Evolutionary conservation across 192 early-diverging fungal species (phyloP).

Genomic region (Paraglomus occultum): DNA sequence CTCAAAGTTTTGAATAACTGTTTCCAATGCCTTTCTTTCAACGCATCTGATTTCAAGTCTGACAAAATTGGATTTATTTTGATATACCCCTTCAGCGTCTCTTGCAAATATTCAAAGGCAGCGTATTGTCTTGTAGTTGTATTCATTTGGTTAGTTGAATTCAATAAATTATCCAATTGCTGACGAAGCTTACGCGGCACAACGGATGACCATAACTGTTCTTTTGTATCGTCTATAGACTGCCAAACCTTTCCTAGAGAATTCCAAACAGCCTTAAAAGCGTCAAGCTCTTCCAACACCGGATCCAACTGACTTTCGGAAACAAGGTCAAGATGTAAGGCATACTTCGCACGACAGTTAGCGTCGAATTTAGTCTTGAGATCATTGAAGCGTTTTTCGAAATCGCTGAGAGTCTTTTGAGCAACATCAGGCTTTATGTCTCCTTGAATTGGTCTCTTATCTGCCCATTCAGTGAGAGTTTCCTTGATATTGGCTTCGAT

Average conservation of each 20-base stretch:
- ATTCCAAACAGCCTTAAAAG: slow-evolving; percentile 92
- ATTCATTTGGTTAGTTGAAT: slow-evolving; percentile 89
- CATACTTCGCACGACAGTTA: slow-evolving; percentile 90
- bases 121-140: slow-evolving; percentile 96
- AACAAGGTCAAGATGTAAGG: slow-evolving; percentile 79
- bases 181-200: slow-evolving; percentile 89
- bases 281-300: slow-evolving; percentile 87
- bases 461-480: slow-evolving; percentile 89
- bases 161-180: slow-evolving; percentile 78
- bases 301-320: slow-evolving; percentile 72
- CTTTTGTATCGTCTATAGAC: slow-evolving; percentile 78
- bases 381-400: slow-evolving; percentile 78
- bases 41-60: slow-evolving; percentile 94
- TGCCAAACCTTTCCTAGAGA: slow-evolving; percentile 81
- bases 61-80: slow-evolving; percentile 78
- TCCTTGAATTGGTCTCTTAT: slow-evolving; percentile 92
- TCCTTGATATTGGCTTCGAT: slow-evolving; percentile 82
- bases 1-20: slow-evolving; percentile 85
- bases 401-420: slow-evolving; percentile 74
- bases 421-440: slow-evolving; percentile 87
- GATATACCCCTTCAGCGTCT: slow-evolving; percentile 73
- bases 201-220: slow-evolving; percentile 82
- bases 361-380: slow-evolving; percentile 84
- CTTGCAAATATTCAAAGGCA: slow-evolving; percentile 93
- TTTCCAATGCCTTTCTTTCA: slow-evolving; percentile 97